phyloP scores from a whole-genome alignment of 2,329 filamentous ascomycete species.

The Neophaeococcomyces aloes region DNA sequence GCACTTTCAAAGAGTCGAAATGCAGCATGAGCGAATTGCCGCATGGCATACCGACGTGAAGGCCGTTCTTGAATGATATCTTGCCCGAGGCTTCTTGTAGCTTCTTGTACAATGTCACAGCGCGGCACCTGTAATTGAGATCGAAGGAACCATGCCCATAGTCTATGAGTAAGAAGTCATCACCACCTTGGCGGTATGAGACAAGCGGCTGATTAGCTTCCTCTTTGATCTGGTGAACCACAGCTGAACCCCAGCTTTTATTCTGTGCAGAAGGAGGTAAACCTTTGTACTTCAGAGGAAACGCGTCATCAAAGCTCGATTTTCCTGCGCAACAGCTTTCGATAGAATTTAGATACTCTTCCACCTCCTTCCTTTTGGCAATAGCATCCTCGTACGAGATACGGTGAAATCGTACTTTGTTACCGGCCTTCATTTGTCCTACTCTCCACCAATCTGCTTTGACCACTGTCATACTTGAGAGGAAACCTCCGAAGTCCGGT shows the following conservation, averaged over 20 bases:
- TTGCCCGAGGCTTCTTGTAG: conserved; percentile 28
- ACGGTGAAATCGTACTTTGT: conserved; percentile 41
- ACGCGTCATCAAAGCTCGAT: conserved; percentile 25
- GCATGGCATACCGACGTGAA: conserved; percentile 45
- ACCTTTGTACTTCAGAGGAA: conserved; percentile 24
- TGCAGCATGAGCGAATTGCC: conserved; percentile 36
- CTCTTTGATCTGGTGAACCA: conserved; percentile 28
- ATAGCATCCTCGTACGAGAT: conserved; percentile 45
- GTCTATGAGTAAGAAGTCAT: conserved; percentile 47
- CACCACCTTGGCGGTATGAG: conserved; percentile 35
- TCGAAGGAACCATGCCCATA: conserved; percentile 48
- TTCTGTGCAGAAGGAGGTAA: conserved; percentile 18
- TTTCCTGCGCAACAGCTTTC: conserved; percentile 30
- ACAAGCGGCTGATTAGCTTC: conserved; percentile 29
- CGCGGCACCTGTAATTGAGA: conserved; percentile 47
- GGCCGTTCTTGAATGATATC: conserved; percentile 28
- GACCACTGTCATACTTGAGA: conserved; percentile 46
- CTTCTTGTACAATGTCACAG: conserved; percentile 43
- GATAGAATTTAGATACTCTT: conserved; percentile 37
- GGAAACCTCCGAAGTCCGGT: conserved; percentile 52
- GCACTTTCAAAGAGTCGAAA: conserved; percentile 34
- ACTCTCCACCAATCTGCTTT: conserved; percentile 52
- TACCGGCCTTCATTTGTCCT: conserved; percentile 51
- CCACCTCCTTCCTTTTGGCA: conserved; percentile 32
- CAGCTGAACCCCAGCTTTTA: conserved; percentile 23